Conservation (phyloP, 768 basidiomycete species). For the Lepiota brunneoincarnata region DNA sequence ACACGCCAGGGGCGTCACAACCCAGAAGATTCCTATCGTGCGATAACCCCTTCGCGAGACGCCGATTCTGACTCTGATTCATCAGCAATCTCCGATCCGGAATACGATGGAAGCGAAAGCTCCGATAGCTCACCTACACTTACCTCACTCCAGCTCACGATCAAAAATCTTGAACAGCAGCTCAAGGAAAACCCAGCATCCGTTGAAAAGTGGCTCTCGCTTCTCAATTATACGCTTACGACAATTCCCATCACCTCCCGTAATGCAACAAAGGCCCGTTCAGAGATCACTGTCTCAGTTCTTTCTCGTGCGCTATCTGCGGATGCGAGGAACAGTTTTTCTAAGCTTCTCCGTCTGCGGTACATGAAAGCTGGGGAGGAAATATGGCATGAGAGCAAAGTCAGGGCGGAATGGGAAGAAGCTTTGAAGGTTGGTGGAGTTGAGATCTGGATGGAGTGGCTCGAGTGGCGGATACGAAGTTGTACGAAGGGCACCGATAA, state of each 20-base stretch:
- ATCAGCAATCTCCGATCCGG: constrained; percentile 26
- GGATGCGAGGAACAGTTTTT: constrained; percentile 48
- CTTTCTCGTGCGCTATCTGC: constrained; percentile 61
- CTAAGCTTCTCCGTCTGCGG: constrained; percentile 50
- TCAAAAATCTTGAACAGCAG: constrained; percentile 56
- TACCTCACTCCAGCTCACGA: constrained; percentile 55
- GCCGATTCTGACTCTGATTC: constrained; percentile 31
- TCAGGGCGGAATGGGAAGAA: constrained; percentile 67
- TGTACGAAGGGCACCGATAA: constrained; percentile 47
- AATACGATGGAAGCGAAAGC: constrained; percentile 36
- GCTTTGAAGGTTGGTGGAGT: constrained; percentile 51
- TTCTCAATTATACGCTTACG: constrained; percentile 62
- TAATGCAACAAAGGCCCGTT: constrained; percentile 63
- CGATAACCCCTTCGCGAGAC: constrained; percentile 34
- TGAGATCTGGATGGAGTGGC: constrained; percentile 76
- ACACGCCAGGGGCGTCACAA: constrained; percentile 30
- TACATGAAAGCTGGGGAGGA: constrained; percentile 75
- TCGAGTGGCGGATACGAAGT: constrained; percentile 68
- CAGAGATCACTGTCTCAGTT: constrained; percentile 69
- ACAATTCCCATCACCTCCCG: constrained; percentile 62
- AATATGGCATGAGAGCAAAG: constrained; percentile 57
- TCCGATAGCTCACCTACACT: constrained; percentile 28
- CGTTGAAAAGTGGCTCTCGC: constrained; percentile 56
- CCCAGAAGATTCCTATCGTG: constrained; percentile 46
- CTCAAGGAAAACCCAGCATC: constrained; percentile 51